These are phyloP conservation scores for Tolypocladium capitatum DNA, from an alignment of 2,329 filamentous ascomycete genomes.

Conservation along the genomic window DNA sequence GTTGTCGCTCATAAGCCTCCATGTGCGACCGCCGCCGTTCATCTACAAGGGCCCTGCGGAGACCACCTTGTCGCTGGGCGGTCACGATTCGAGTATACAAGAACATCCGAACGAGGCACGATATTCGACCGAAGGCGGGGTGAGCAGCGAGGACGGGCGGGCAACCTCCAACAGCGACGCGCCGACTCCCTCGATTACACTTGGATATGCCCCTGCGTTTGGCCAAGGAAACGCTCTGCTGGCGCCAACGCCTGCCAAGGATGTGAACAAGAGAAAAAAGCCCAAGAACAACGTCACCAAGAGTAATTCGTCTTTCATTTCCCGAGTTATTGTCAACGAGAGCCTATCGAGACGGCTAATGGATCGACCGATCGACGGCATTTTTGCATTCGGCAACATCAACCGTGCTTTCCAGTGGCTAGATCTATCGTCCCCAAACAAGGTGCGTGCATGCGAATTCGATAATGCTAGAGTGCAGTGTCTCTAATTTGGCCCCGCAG, in stretches of 20 bases:
- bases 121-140: slow-evolving; percentile 44
- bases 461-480: neutral
- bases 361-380: slow-evolving; percentile 64
- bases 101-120: slow-evolving; percentile 49
- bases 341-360: slow-evolving; percentile 61
- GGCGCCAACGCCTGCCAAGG: slow-evolving; percentile 48
- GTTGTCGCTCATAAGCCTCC: slow-evolving; percentile 62
- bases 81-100: slow-evolving; percentile 37
- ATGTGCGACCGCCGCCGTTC: slow-evolving; percentile 44
- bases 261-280: slow-evolving; percentile 71
- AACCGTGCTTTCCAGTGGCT: slow-evolving; percentile 95
- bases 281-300: slow-evolving; percentile 98
- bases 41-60: slow-evolving; percentile 42
- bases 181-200: slow-evolving; percentile 23
- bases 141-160: slow-evolving; percentile 44
- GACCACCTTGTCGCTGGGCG: slow-evolving; percentile 31
- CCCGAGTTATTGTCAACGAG: slow-evolving; percentile 88
- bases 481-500: slow-evolving; percentile 26
- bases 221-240: slow-evolving; percentile 76
- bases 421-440: slow-evolving; percentile 64
- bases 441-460: slow-evolving; percentile 30
- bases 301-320: slow-evolving; percentile 97
- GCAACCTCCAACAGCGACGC: slow-evolving; percentile 39
- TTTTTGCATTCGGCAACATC: slow-evolving; percentile 90
- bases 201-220: slow-evolving; percentile 52